phyloP scores from a whole-genome alignment of 23 red algal species.

The Porphyridium purpureum region DNA sequence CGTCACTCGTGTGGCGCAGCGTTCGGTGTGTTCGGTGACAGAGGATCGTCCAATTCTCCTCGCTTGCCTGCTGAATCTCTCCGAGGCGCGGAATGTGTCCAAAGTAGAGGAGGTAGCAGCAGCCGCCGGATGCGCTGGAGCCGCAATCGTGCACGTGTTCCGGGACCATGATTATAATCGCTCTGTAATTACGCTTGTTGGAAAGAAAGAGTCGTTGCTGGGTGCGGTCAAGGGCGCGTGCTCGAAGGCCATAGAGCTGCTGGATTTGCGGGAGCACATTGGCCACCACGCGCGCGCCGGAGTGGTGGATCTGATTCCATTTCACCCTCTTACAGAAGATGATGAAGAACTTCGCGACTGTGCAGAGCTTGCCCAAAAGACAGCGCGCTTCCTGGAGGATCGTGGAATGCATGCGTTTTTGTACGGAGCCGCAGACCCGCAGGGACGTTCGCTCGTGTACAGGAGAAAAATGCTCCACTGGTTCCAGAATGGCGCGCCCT shows the following conservation, averaged over 20 bases:
- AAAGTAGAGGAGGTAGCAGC: too few species aligned
- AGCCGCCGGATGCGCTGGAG: too few species aligned
- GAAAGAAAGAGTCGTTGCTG: too few species aligned
- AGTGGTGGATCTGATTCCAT: constrained; percentile 1
- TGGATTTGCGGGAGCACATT: too few species aligned
- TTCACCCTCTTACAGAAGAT: neutral
- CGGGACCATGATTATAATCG: neutral
- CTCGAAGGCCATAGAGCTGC: too few species aligned
- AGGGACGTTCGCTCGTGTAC: neutral
- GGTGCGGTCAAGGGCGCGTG: too few species aligned
- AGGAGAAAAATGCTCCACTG: neutral
- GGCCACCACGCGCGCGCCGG: neutral
- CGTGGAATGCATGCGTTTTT: neutral
- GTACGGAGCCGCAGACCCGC: neutral
- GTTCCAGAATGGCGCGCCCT: constrained; percentile 1
- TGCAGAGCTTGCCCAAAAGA: neutral
- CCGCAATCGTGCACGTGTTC: neutral
- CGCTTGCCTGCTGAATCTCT: too few species aligned
- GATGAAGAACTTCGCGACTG: neutral
- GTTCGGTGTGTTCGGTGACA: too few species aligned
- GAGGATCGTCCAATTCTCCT: too few species aligned
- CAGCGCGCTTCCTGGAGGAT: neutral
- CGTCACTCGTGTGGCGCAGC: too few species aligned
- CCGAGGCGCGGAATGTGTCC: too few species aligned
- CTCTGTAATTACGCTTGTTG: neutral